phyloP scores from a whole-genome alignment of 2,329 filamentous ascomycete species.

The Ophiocordyceps polyrhachis-furcata region DNA sequence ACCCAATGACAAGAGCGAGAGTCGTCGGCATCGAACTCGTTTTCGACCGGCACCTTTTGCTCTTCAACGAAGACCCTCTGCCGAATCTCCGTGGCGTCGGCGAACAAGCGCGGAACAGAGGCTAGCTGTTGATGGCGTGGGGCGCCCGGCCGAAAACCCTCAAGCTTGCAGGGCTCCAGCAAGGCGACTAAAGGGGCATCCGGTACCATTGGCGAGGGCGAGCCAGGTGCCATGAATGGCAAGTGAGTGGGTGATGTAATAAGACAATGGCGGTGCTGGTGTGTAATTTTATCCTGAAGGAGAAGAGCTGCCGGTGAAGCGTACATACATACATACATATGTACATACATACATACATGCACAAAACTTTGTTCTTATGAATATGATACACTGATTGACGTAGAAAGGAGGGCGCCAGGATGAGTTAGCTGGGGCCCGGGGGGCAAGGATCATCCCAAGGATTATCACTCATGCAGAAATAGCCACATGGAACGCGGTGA shows the following conservation, averaged over 20 bases:
- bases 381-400: neutral
- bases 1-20: conserved; percentile 70
- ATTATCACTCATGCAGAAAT: neutral
- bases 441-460: neutral
- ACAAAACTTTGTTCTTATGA: no score
- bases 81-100: conserved; percentile 45
- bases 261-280: neutral
- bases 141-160: conserved; percentile 23
- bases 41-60: conserved; percentile 38
- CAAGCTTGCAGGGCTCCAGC: conserved; percentile 29
- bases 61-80: conserved; percentile 41
- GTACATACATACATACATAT: no score
- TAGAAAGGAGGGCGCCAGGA: neutral
- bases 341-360: no score
- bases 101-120: conserved; percentile 34
- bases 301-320: no score
- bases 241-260: neutral
- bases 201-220: conserved; percentile 14
- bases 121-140: conserved; percentile 24
- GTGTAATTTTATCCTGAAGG: neutral
- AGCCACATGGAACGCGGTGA: neutral
- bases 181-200: conserved; percentile 30
- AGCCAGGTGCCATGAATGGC: neutral
- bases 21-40: conserved; percentile 72
- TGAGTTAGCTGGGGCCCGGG: neutral